A percentile compares a stretch with the other conserved stretches of the same genome.
phyloP scores from a whole-genome alignment of 192 early-diverging fungal genomes.

The Backusella morwellensis region DNA sequence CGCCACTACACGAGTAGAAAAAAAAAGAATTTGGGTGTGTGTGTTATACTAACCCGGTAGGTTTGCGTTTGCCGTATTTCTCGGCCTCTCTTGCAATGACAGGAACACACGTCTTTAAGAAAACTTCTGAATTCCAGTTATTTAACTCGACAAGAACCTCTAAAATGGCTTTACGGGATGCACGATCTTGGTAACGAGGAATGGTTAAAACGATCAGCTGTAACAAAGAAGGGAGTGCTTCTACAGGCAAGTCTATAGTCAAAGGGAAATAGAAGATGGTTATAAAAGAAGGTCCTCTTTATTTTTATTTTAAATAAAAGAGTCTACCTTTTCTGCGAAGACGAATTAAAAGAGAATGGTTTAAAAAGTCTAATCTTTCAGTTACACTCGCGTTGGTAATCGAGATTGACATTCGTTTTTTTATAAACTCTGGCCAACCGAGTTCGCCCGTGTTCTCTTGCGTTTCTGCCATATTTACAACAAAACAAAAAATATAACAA shows the following conservation, averaged over 20 bases:
- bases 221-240: slow-evolving; percentile 46
- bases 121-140: slow-evolving; percentile 52
- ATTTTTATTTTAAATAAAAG: not conserved
- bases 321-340: slow-evolving; percentile 45
- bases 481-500: not conserved
- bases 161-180: slow-evolving; percentile 59
- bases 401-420: slow-evolving; percentile 40
- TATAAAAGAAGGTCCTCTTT: not conserved
- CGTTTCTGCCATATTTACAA: slow-evolving; percentile 11
- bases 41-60: slow-evolving; percentile 37
- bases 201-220: slow-evolving; percentile 57
- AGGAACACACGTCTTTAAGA: slow-evolving; percentile 57
- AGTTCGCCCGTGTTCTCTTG: slow-evolving; percentile 36
- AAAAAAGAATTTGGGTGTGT: not conserved
- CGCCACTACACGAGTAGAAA: not conserved
- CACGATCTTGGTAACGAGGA: slow-evolving; percentile 66
- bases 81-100: slow-evolving; percentile 50
- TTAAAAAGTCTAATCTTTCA: slow-evolving; percentile 46
- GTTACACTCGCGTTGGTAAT: slow-evolving; percentile 55
- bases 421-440: slow-evolving; percentile 57
- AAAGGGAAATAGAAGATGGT: not conserved
- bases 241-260: slow-evolving; percentile 41
- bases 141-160: slow-evolving; percentile 57
- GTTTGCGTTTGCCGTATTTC: slow-evolving; percentile 38
- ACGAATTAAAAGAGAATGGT: slow-evolving; percentile 42